Evolutionary conservation across 306 rosid genomes (phyloP).

Genomic region (Fagus sylvatica): DNA sequence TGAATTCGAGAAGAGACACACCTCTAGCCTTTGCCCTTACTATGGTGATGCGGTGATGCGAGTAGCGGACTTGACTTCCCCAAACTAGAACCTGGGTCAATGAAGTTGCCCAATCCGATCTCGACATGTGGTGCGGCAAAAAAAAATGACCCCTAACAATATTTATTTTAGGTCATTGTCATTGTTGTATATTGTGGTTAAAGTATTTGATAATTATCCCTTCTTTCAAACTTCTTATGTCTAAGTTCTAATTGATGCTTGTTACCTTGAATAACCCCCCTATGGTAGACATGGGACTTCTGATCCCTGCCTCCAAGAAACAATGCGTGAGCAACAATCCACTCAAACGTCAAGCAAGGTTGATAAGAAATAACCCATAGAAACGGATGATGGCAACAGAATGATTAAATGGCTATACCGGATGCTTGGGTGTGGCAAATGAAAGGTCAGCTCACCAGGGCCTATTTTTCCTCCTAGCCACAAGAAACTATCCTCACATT

Average conservation of each 20-base stretch:
- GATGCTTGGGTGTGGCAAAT: conserved; percentile 62
- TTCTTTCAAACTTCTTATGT: too few relatives aligned
- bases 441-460: conserved; percentile 83
- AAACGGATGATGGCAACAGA: conserved; percentile 32
- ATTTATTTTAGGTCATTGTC: background rate
- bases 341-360: conserved; percentile 37
- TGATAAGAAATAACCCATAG: conserved; percentile 31
- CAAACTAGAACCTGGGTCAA: too few relatives aligned
- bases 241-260: too few relatives aligned
- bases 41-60: too few relatives aligned
- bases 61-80: too few relatives aligned
- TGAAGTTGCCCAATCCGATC: too few relatives aligned
- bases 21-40: too few relatives aligned
- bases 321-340: conserved; percentile 8
- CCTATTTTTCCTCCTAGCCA: conserved; percentile 76
- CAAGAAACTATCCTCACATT: conserved; percentile 75
- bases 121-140: too few relatives aligned
- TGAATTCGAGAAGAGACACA: too few relatives aligned
- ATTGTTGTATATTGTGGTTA: background rate
- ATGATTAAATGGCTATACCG: conserved; percentile 35
- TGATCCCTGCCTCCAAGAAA: conserved; percentile 26
- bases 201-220: background rate
- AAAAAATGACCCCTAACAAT: too few relatives aligned
- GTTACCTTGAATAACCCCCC: too few relatives aligned
- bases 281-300: too few relatives aligned